Base-by-base conservation (phyloP, 1,139 yeast genomes). In the Geotrichum cucujoidarum region DNA sequence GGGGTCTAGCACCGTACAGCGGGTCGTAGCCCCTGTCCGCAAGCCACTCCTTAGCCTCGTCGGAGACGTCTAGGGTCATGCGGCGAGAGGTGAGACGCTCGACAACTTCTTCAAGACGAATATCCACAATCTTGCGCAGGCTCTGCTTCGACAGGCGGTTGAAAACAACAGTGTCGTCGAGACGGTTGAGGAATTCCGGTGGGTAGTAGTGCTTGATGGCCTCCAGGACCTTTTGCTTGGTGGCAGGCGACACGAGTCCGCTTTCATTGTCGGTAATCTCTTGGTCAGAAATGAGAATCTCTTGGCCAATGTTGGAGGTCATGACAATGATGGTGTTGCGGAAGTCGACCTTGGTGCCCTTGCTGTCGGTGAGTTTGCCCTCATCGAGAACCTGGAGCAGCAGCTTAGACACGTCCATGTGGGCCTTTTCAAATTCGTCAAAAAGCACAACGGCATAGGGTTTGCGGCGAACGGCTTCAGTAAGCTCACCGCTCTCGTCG, bases 281-380 rank as follows among this genome's bases (percentile, higher is more conserved):
- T 2, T 78, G 77, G 51, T 86, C 95, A 13, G 81, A 72, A 46
- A 89, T 69, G 54, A 92, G 73, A 45, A 85, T 77, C 55, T 90
- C 96, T 65, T 92, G 97, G 6, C 98, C 98, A 60, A 92, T 86
- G 64, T 92, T 92, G 2, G 96, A 87, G 0, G 98, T 92, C 95
- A 92, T 86, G n/a, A 92, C 95, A 59, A 92, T 87, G 50, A 92
- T 84, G 1, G 97, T 86, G 65, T 92, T 92, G 57, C 89, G 80
- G 78, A 92, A 92, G 66, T 92, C 97, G 49, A 92, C 87, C 59
- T 83, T 86, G 50, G 88, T 85, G 29, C 98, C 98, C 61, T 89
- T 95, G 6, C 95, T 84, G 63, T 92, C 98, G 0, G 97, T 90
- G 57, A 92, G 73, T 47, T 84, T 79, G 47, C 98, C 98, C 65